phyloP scores from a whole-genome alignment of 2,329 filamentous ascomycete genomes.

The Botrytis byssoidea region DNA sequence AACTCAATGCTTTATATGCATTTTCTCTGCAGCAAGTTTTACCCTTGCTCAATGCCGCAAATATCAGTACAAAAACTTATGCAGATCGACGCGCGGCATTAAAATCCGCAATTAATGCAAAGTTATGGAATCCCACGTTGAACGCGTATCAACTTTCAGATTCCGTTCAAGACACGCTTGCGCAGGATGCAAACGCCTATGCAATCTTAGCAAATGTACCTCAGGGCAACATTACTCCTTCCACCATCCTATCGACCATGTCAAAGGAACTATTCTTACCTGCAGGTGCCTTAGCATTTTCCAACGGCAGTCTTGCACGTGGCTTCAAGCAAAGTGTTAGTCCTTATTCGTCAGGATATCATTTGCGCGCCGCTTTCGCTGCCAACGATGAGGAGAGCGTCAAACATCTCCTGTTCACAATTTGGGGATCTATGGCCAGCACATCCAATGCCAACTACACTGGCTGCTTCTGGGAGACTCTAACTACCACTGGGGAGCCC shows the following conservation, averaged over 20 bases:
- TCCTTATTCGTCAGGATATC: not conserved
- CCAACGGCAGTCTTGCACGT: not conserved
- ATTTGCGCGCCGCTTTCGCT: not conserved
- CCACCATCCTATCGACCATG: not conserved
- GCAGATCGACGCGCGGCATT: not conserved
- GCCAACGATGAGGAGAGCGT: not conserved
- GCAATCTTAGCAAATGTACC: not conserved
- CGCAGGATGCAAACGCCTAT: not conserved
- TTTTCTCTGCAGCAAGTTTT: not conserved
- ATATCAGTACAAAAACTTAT: not conserved
- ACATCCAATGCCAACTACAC: not conserved
- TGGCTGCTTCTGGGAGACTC: not conserved
- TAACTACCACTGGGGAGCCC: not conserved
- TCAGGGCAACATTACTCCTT: not conserved
- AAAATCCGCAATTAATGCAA: not conserved
- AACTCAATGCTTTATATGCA: not conserved
- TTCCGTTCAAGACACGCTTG: not conserved
- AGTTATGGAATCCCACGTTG: not conserved
- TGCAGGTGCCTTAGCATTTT: not conserved
- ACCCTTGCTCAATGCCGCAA: not conserved
- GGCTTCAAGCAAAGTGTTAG: not conserved
- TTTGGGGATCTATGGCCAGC: not conserved
- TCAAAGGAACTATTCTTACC: not conserved
- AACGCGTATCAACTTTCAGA: not conserved
- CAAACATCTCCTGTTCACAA: not conserved